Evolutionary conservation across 108 stramenopile genomes (phyloP).

Genomic region (Parmales sp.): DNA sequence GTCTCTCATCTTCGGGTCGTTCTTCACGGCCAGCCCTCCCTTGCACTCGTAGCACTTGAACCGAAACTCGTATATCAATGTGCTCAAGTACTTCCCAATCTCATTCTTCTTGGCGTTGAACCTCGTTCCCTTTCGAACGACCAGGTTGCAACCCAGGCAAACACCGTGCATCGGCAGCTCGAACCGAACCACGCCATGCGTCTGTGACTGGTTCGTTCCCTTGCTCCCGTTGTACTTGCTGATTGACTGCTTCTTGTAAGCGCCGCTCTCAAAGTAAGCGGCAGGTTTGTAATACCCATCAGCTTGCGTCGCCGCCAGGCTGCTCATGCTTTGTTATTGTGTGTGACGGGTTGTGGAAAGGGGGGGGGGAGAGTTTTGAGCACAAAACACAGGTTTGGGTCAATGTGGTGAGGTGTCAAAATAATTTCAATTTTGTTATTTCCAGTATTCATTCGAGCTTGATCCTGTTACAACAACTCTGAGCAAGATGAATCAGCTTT

Average conservation of each 20-base stretch:
- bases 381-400: too few relatives aligned
- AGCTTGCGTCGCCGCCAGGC: slow-evolving; percentile 76
- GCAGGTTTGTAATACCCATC: slow-evolving; percentile 82
- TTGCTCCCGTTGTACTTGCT: slow-evolving; percentile 50
- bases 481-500: too few relatives aligned
- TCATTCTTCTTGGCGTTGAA: slow-evolving; percentile 87
- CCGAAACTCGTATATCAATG: slow-evolving; percentile 77
- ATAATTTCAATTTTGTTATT: too few relatives aligned
- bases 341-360: too few relatives aligned
- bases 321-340: slow-evolving; percentile 52
- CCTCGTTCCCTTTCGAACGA: slow-evolving; percentile 71
- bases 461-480: too few relatives aligned
- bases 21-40: slow-evolving; percentile 56
- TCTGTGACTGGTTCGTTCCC: slow-evolving; percentile 72
- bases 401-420: too few relatives aligned
- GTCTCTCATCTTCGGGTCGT: slow-evolving; percentile 50
- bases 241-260: slow-evolving; percentile 55
- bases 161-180: slow-evolving; percentile 83
- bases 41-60: slow-evolving; percentile 79
- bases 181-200: slow-evolving; percentile 77
- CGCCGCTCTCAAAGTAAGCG: slow-evolving; percentile 54
- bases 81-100: slow-evolving; percentile 68
- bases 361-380: too few relatives aligned
- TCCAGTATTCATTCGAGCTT: too few relatives aligned
- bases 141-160: slow-evolving; percentile 57